Conservation (phyloP, 2,329 filamentous ascomycete genomes). For the Fusarium dimerum region DNA sequence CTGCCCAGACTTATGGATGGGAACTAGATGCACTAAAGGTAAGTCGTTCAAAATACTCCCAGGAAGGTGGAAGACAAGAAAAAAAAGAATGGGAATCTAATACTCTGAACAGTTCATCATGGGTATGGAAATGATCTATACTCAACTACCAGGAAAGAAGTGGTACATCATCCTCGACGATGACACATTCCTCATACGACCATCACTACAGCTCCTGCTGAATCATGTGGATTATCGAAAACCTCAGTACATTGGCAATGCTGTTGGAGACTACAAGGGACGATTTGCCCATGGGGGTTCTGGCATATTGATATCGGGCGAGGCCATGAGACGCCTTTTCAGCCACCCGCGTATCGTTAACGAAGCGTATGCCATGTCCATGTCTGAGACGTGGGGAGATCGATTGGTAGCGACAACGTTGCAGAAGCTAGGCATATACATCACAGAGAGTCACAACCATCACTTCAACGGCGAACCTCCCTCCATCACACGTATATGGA, state of each 20-base stretch:
- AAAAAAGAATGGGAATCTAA: no score
- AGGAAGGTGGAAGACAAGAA: conserved; percentile 1
- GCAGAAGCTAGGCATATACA: conserved; percentile 54
- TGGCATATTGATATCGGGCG: conserved; percentile 53
- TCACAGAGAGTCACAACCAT: conserved; percentile 55
- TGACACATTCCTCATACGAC: conserved; percentile 55
- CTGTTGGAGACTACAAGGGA: conserved; percentile 56
- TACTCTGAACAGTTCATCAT: conserved; percentile 58
- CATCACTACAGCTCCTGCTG: conserved; percentile 50
- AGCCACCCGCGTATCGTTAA: conserved; percentile 43
- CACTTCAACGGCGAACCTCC: conserved; percentile 59
- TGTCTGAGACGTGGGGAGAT: conserved; percentile 56
- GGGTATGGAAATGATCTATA: conserved; percentile 54
- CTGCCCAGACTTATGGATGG: conserved; percentile 46
- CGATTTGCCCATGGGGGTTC: conserved; percentile 61
- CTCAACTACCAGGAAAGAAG: conserved; percentile 53
- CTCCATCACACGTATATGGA: conserved; percentile 47
- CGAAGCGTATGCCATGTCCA: conserved; percentile 47
- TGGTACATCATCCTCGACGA: conserved; percentile 62
- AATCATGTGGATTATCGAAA: conserved; percentile 48
- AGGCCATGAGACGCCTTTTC: conserved; percentile 50
- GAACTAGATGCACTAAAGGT: conserved; percentile 54
- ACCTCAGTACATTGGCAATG: conserved; percentile 56
- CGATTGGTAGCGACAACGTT: conserved; percentile 54
- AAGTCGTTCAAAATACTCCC: conserved; percentile 6